phyloP scores from a whole-genome alignment of 1,139 yeast genomes.

The Candida neerlandica region DNA sequence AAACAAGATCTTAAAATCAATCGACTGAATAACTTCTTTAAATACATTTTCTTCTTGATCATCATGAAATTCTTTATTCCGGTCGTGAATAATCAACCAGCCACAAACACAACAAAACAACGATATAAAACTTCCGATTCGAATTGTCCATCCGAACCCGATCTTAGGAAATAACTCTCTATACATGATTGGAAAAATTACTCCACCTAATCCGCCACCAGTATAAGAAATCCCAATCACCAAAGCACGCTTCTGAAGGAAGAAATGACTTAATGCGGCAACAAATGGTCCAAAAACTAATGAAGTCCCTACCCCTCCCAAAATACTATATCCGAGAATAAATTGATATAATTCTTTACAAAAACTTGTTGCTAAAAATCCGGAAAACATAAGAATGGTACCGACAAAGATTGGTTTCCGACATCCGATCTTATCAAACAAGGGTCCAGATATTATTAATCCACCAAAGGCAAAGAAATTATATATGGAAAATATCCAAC shows the following conservation, averaged over 20 bases:
- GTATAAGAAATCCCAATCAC: slow-evolving; percentile 29
- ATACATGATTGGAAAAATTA: slow-evolving; percentile 28
- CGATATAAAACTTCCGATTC: slow-evolving; percentile 28
- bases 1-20: slow-evolving; percentile 28
- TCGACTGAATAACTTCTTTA: slow-evolving; percentile 23
- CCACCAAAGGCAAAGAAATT: slow-evolving; percentile 32
- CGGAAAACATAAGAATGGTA: slow-evolving; percentile 20
- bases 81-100: slow-evolving; percentile 22
- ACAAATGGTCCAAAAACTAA: slow-evolving; percentile 30
- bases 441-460: slow-evolving; percentile 32
- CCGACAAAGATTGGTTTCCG: slow-evolving; percentile 22
- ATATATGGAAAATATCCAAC: slow-evolving; percentile 38
- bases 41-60: slow-evolving; percentile 4
- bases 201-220: slow-evolving; percentile 36
- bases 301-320: slow-evolving; percentile 30
- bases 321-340: slow-evolving; percentile 24
- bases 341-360: slow-evolving; percentile 28
- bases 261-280: slow-evolving; percentile 28
- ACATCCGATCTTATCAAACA: slow-evolving; percentile 29
- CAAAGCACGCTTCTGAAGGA: slow-evolving; percentile 23
- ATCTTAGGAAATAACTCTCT: slow-evolving; percentile 24
- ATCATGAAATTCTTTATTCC: slow-evolving; percentile 23
- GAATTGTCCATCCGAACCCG: slow-evolving; percentile 34
- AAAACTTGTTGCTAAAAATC: slow-evolving; percentile 27
- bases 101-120: slow-evolving; percentile 20